Evolutionary conservation across 1,284 basidiomycete species (phyloP).

Genomic region (Phylloporus gajari): DNA sequence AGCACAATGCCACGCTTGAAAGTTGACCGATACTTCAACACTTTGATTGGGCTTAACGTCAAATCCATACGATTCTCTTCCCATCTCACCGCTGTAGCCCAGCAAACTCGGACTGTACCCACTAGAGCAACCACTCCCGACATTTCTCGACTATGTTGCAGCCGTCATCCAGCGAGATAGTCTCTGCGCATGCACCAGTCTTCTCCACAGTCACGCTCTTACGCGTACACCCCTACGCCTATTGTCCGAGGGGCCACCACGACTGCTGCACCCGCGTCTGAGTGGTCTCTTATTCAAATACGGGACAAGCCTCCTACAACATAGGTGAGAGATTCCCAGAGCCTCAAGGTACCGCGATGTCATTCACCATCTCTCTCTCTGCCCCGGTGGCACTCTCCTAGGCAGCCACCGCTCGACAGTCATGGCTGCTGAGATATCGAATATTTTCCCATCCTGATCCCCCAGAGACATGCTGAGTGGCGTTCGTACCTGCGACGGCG

Average conservation of each 20-base stretch:
- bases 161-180: conserved; percentile 76
- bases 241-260: conserved; percentile 78
- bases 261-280: conserved; percentile 72
- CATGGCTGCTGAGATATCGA: neutral
- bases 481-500: conserved; percentile 11
- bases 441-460: conserved; percentile 1
- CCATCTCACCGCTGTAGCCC: neutral
- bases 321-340: neutral
- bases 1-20: conserved; percentile 33
- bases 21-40: conserved; percentile 35
- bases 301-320: conserved; percentile 47
- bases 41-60: conserved; percentile 32
- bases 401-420: conserved; percentile 10
- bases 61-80: neutral
- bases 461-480: conserved; percentile 2
- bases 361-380: conserved; percentile 18
- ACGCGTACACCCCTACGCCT: conserved; percentile 83
- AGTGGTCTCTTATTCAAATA: conserved; percentile 59
- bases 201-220: conserved; percentile 77
- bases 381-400: conserved; percentile 23
- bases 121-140: neutral
- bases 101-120: neutral
- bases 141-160: conserved; percentile 76
- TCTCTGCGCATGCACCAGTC: conserved; percentile 74
- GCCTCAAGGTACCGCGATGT: conserved; percentile 26